These are phyloP conservation scores for Penicillium sclerotiorum DNA, from an alignment of 2,329 filamentous ascomycete species.

Conservation along the genomic window DNA sequence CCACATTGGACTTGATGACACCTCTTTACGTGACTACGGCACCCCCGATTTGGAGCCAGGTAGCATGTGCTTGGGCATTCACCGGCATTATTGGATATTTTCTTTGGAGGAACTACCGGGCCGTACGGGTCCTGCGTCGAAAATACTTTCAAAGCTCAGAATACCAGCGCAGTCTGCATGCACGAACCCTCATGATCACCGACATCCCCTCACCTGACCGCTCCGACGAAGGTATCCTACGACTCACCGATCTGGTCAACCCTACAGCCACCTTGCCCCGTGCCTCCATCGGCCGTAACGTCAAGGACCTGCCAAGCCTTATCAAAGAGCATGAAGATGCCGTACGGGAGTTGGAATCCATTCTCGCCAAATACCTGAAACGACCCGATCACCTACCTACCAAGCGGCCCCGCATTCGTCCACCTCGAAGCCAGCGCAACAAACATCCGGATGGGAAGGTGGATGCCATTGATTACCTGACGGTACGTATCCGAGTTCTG, in stretches of 20 bases:
- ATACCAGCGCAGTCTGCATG: conserved; percentile 84
- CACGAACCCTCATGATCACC: conserved; percentile 69
- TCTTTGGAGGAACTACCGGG: conserved; percentile 87
- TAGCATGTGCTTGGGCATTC: conserved; percentile 64
- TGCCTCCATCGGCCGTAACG: conserved; percentile 84
- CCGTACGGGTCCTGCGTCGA: conserved; percentile 70
- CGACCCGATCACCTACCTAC: conserved; percentile 79
- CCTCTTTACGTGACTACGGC: conserved; percentile 51
- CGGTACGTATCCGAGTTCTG: conserved; percentile 77
- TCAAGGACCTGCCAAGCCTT: conserved; percentile 82
- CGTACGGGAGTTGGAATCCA: conserved; percentile 78
- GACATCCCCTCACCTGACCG: conserved; percentile 78
- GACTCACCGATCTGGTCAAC: conserved; percentile 77
- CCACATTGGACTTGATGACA: conserved; percentile 51
- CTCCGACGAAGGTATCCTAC: conserved; percentile 83
- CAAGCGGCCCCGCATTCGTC: conserved; percentile 74
- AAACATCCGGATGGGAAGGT: conserved; percentile 72
- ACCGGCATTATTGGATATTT: conserved; percentile 77
- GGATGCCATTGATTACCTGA: conserved; percentile 93
- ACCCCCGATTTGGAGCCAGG: conserved; percentile 60
- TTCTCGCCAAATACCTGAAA: conserved; percentile 87
- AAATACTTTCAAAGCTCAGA: conserved; percentile 83
- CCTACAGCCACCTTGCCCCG: conserved; percentile 77
- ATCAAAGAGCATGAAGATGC: conserved; percentile 81
- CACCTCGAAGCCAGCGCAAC: conserved; percentile 76